Conservation (phyloP, 2,329 filamentous ascomycete genomes). For the Chaetomium globosum region DNA sequence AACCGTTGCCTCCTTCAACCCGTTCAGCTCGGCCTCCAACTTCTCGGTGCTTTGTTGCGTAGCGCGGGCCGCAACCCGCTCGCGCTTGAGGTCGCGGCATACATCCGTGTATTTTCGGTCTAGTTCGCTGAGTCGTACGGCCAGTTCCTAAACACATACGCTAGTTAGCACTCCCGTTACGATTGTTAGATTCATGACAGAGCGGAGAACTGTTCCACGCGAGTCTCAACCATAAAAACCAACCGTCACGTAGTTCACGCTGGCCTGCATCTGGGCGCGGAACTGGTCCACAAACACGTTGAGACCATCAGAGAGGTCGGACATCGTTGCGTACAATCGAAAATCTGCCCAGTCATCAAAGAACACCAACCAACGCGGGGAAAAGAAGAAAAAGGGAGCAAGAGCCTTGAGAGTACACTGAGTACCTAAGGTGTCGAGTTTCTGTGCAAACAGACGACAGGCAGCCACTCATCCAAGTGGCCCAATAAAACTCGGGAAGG, state of each 20-base stretch:
- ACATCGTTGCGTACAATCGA: background rate
- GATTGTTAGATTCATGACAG: too few species aligned
- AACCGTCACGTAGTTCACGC: constrained; percentile 24
- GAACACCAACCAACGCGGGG: background rate
- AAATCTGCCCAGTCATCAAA: background rate
- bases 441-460: background rate
- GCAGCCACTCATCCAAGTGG: background rate
- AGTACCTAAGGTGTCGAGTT: background rate
- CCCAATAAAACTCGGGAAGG: background rate
- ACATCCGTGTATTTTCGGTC: constrained; percentile 16
- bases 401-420: too few species aligned
- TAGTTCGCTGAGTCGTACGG: constrained; percentile 4
- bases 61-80: constrained; percentile 22
- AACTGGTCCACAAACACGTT: constrained; percentile 18
- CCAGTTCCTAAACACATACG: background rate
- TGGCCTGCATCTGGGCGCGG: constrained; percentile 14
- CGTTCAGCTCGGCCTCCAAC: constrained; percentile 16
- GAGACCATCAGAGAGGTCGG: constrained; percentile 9
- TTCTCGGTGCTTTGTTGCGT: constrained; percentile 21
- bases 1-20: constrained; percentile 13
- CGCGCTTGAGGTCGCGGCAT: constrained; percentile 27
- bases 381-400: background rate
- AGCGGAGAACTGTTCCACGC: background rate
- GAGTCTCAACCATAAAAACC: background rate
- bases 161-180: background rate